Conservation (phyloP, 768 basidiomycete genomes). For the Trametes cubensis region DNA sequence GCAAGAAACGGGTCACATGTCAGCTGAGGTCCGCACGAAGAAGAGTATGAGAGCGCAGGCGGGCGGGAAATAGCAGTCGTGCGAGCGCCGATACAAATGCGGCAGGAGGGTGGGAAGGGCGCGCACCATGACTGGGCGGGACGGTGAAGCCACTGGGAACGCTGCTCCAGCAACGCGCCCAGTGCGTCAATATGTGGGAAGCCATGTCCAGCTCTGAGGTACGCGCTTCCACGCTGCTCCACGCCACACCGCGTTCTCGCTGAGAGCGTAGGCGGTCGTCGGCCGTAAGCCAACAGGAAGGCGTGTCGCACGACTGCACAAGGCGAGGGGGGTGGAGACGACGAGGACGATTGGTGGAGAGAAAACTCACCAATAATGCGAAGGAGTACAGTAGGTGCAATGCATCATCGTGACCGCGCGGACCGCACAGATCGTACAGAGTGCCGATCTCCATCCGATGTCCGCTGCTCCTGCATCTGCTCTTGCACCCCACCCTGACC, state of each 20-base stretch:
- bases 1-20: slow-evolving; percentile 16
- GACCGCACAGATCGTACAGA: slow-evolving; percentile 20
- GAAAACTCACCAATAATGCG: slow-evolving; percentile 26
- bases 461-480: slow-evolving; percentile 1
- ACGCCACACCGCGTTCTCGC: slow-evolving; percentile 8
- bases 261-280: slow-evolving; percentile 5
- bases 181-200: slow-evolving; percentile 21
- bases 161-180: slow-evolving; percentile 3
- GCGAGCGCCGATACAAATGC: slow-evolving; percentile 7
- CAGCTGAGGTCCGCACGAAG: slow-evolving; percentile 13
- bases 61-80: slow-evolving; percentile 18
- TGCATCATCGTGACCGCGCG: slow-evolving; percentile 20
- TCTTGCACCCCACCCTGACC: too few species aligned
- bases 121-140: slow-evolving; percentile 5
- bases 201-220: slow-evolving; percentile 9
- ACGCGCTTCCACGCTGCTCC: slow-evolving; percentile 20
- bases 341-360: too few species aligned
- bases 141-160: slow-evolving; percentile 14
- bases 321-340: background rate
- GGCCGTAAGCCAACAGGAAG: slow-evolving; percentile 6
- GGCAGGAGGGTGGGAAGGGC: slow-evolving; percentile 16
- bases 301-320: slow-evolving; percentile 4
- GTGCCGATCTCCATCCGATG: slow-evolving; percentile 17
- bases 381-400: slow-evolving; percentile 15
- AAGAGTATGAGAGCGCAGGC: slow-evolving; percentile 13